These are phyloP conservation scores for Alternaria tenuissima DNA, from an alignment of 2,329 filamentous ascomycete species.

Conservation along the genomic window DNA sequence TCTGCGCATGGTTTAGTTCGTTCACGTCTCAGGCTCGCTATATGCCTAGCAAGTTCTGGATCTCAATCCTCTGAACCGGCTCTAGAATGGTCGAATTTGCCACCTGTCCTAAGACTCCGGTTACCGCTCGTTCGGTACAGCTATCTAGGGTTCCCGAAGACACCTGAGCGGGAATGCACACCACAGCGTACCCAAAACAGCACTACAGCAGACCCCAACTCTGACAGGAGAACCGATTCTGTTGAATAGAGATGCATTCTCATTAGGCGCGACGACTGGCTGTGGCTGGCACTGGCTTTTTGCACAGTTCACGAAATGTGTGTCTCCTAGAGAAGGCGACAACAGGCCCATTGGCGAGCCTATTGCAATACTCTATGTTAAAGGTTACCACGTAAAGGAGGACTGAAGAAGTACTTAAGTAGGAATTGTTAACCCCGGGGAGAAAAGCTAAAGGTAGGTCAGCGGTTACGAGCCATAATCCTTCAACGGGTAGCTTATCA, in stretches of 20 bases:
- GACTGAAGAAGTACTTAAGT: neutral
- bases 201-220: neutral
- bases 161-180: neutral
- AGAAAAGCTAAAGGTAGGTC: neutral
- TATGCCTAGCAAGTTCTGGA: neutral
- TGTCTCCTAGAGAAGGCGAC: neutral
- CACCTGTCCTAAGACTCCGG: neutral
- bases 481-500: neutral
- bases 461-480: neutral
- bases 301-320: neutral
- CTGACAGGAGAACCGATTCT: neutral
- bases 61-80: neutral
- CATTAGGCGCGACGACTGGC: conserved; percentile 18
- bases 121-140: neutral
- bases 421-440: neutral
- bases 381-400: neutral
- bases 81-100: neutral
- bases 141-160: neutral
- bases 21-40: neutral
- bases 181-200: neutral
- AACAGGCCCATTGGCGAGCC: neutral
- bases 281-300: conserved; percentile 17
- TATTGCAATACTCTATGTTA: conserved; percentile 8
- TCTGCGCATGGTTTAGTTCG: neutral
- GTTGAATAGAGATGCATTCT: conserved; percentile 24